Percentiles rank a stretch among this genome's conserved stretches.
Evolutionary conservation across 2,329 filamentous ascomycete species (phyloP).

Genomic region (Alternaria burnsii): DNA sequence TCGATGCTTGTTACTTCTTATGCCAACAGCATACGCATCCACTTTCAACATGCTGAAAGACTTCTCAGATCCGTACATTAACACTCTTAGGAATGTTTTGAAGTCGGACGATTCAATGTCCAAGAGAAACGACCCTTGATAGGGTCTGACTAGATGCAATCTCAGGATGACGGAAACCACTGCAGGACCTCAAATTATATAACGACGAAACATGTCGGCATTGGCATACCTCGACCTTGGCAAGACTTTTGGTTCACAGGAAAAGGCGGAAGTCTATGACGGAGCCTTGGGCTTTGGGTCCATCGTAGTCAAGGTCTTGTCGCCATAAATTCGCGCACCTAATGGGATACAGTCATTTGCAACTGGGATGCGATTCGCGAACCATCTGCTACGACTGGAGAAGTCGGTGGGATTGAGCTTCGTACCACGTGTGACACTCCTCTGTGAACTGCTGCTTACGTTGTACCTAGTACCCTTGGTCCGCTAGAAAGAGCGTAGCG

Average conservation of each 20-base stretch:
- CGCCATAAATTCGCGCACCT: background rate
- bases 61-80: background rate
- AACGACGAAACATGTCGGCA: background rate
- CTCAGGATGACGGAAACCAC: background rate
- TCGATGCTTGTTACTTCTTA: too few species aligned
- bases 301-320: background rate
- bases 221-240: too few species aligned
- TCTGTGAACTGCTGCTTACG: background rate
- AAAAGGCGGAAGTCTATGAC: background rate
- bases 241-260: too few species aligned
- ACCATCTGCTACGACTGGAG: background rate
- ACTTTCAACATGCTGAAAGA: fast-evolving
- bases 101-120: background rate
- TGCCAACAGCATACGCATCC: background rate
- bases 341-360: background rate
- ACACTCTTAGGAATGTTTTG: background rate
- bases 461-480: background rate
- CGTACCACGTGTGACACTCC: background rate
- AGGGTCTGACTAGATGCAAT: background rate
- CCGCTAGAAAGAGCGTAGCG: background rate
- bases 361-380: background rate
- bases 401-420: background rate
- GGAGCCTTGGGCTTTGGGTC: background rate
- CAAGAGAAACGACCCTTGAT: too few species aligned
- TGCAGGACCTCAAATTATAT: background rate